Conservation (phyloP, 495 filamentous ascomycete species). For the Amniculicola lignicola region DNA sequence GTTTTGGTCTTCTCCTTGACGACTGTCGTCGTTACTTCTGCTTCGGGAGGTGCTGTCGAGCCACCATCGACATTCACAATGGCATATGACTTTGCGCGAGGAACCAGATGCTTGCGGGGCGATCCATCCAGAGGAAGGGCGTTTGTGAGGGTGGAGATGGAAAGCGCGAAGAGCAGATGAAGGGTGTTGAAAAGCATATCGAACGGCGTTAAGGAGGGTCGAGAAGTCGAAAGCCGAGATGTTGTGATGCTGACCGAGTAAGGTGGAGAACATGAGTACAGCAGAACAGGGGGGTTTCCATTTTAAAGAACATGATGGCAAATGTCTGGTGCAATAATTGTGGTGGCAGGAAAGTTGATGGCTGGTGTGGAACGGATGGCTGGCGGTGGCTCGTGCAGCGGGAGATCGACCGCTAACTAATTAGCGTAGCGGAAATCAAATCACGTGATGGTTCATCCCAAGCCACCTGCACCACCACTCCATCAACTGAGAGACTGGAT, state of each 20-base stretch:
- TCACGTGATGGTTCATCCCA: no score
- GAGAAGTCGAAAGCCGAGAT: neutral
- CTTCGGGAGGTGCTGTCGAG: slow-evolving; percentile 11
- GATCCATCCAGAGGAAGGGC: slow-evolving; percentile 10
- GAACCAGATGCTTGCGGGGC: neutral
- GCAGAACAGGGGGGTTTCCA: slow-evolving; percentile 1
- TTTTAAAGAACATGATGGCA: slow-evolving; percentile 12
- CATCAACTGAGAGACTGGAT: no score
- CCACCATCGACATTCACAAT: slow-evolving; percentile 35
- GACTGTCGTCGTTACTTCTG: slow-evolving; percentile 2
- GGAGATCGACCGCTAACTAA: no score
- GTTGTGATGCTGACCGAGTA: neutral
- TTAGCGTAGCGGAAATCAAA: no score
- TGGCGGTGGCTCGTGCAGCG: no score
- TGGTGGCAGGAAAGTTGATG: slow-evolving; percentile 22
- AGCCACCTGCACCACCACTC: no score
- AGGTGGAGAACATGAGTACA: neutral
- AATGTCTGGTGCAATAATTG: slow-evolving; percentile 1
- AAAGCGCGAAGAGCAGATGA: neutral
- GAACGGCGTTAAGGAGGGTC: neutral
- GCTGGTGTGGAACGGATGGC: slow-evolving; percentile 25
- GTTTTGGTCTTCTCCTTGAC: slow-evolving; percentile 12
- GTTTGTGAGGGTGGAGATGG: slow-evolving; percentile 4
- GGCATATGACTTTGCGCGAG: slow-evolving; percentile 25
- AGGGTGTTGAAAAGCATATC: slow-evolving; percentile 14